Evolutionary conservation across 306 rosid genomes (phyloP).

Genomic region (Medicago ruthenica): DNA sequence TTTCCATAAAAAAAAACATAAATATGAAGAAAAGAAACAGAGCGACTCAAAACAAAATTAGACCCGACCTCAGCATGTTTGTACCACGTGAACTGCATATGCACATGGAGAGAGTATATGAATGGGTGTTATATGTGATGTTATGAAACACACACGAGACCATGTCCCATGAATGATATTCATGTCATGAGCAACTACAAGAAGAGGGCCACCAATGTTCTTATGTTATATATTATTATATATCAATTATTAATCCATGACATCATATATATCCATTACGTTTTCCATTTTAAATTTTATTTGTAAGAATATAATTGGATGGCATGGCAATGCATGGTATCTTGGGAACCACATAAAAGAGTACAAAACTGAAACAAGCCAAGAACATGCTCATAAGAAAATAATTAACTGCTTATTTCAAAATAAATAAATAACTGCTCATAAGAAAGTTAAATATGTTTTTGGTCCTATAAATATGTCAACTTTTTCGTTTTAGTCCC

Average conservation of each 20-base stretch:
- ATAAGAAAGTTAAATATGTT: no score
- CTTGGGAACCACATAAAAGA: background rate
- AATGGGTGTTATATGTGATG: slow-evolving; percentile 40
- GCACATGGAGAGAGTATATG: slow-evolving; percentile 44
- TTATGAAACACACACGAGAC: slow-evolving; percentile 51
- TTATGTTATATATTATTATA: background rate
- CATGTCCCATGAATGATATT: slow-evolving; percentile 52
- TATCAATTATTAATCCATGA: background rate
- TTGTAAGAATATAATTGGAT: background rate
- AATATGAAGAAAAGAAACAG: background rate
- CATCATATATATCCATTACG: background rate
- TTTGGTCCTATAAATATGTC: no score
- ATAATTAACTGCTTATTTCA: no score
- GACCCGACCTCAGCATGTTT: slow-evolving; percentile 69
- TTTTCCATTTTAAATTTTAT: background rate
- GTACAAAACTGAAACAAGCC: background rate
- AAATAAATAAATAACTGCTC: no score
- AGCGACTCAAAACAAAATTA: slow-evolving; percentile 5
- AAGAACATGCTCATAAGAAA: no score
- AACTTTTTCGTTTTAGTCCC: no score
- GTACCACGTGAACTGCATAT: slow-evolving; percentile 73
- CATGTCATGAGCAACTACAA: slow-evolving; percentile 42
- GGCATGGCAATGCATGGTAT: background rate
- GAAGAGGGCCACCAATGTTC: slow-evolving; percentile 40
- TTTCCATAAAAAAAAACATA: background rate